A percentile compares a stretch with the other conserved stretches of the same genome.
phyloP scores from a whole-genome alignment of 164 flowering plant genomes.

The Nymphaea thermarum region DNA sequence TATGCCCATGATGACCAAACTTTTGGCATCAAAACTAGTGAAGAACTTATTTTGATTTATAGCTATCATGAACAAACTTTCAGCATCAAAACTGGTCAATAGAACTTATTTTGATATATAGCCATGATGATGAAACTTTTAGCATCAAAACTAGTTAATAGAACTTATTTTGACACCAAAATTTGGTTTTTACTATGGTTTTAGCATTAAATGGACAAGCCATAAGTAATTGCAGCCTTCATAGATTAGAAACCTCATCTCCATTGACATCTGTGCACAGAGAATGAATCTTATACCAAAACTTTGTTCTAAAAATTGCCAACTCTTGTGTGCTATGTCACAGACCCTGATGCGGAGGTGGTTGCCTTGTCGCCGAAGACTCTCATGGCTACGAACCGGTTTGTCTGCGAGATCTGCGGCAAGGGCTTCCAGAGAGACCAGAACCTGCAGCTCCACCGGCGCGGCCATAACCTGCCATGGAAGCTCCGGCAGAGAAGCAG shows the following conservation, averaged over 20 bases:
- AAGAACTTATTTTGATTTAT: no score
- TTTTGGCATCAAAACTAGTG: not conserved
- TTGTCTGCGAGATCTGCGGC: constrained; percentile 1
- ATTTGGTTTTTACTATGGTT: no score
- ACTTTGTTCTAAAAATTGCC: not conserved
- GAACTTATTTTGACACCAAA: no score
- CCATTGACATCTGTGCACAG: not conserved
- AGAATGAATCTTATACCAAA: not conserved
- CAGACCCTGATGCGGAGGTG: constrained; percentile 1
- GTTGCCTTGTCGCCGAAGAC: not conserved
- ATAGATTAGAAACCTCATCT: not conserved
- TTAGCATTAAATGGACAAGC: not conserved
- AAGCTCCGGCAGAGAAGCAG: constrained; percentile 1
- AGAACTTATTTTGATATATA: no score
- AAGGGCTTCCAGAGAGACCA: constrained; percentile 2
- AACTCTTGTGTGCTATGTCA: not conserved
- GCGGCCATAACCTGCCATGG: constrained; percentile 2
- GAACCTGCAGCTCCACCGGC: not conserved
- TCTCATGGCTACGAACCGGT: constrained; percentile 1
- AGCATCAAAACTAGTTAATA: not conserved
- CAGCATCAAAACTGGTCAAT: not conserved
- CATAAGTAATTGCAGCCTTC: not conserved
- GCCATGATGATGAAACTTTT: no score
- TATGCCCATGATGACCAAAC: no score
- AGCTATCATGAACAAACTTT: not conserved